Evolutionary conservation across 257 asterid species (phyloP).

Genomic region (Leptodermis oblonga): DNA sequence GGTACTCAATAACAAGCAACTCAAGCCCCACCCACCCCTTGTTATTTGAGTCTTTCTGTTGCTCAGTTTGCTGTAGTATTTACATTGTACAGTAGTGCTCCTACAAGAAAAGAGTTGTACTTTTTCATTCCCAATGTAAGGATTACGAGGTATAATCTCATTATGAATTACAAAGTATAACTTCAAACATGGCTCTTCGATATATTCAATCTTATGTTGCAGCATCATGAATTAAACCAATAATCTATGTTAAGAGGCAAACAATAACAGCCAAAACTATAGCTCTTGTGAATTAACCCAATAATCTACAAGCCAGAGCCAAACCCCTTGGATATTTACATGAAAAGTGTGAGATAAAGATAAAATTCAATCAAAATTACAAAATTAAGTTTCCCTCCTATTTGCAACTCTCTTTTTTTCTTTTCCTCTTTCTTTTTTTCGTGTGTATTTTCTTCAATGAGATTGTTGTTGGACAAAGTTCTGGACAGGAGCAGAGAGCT

Average conservation of each 20-base stretch:
- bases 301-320: not conserved
- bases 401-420: not conserved
- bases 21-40: not conserved
- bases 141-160: too few relatives aligned
- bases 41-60: not conserved
- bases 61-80: not conserved
- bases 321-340: conserved; percentile 7
- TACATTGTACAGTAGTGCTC: conserved; percentile 12
- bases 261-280: not conserved
- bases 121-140: not conserved
- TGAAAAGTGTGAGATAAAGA: not conserved
- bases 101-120: too few relatives aligned
- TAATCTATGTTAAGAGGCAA: not conserved
- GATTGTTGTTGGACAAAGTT: conserved; percentile 29
- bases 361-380: not conserved
- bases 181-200: not conserved
- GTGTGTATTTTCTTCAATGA: not conserved
- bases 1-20: not conserved
- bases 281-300: too few relatives aligned
- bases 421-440: too few relatives aligned
- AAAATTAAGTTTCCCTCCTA: not conserved
- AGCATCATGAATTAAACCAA: not conserved
- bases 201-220: not conserved
- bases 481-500: conserved; percentile 71
- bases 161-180: not conserved